phyloP scores from a whole-genome alignment of 75 land plant genomes.

The Pinus tabuliformis region DNA sequence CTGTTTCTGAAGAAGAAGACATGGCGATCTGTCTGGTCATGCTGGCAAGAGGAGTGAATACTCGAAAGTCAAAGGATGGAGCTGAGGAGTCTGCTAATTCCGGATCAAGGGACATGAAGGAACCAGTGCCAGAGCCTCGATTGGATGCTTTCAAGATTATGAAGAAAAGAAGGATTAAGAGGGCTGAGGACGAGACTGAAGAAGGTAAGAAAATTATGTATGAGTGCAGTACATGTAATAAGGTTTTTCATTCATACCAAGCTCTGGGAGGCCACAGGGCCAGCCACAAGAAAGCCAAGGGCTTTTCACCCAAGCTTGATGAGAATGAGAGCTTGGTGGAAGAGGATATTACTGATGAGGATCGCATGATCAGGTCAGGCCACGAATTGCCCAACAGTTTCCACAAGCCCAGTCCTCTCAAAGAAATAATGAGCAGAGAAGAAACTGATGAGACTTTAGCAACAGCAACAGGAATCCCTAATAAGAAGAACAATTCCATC shows the following conservation, averaged over 20 bases:
- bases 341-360: constrained; percentile 19
- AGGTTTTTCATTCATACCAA: constrained; percentile 48
- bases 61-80: not conserved
- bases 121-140: not conserved
- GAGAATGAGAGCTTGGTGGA: constrained; percentile 13
- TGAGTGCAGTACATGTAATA: constrained; percentile 42
- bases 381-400: constrained; percentile 16
- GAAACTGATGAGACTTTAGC: constrained; percentile 23
- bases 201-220: constrained; percentile 26
- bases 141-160: not conserved
- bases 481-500: not conserved
- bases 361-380: constrained; percentile 13
- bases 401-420: not conserved
- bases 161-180: constrained; percentile 1
- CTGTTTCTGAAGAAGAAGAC: constrained; percentile 14
- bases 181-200: constrained; percentile 5
- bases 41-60: constrained; percentile 16
- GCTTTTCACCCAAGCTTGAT: constrained; percentile 29
- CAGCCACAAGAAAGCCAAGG: constrained; percentile 54
- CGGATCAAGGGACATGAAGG: constrained; percentile 1
- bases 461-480: constrained; percentile 5
- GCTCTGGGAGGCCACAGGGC: constrained; percentile 56
- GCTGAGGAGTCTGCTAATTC: constrained; percentile 4
- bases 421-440: constrained; percentile 3
- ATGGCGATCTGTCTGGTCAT: constrained; percentile 24